A percentile compares a stretch with the other conserved stretches of the same genome.
These are phyloP conservation scores for Metschnikowia continentalis DNA, from an alignment of 805 yeast genomes.

Conservation along the genomic window DNA sequence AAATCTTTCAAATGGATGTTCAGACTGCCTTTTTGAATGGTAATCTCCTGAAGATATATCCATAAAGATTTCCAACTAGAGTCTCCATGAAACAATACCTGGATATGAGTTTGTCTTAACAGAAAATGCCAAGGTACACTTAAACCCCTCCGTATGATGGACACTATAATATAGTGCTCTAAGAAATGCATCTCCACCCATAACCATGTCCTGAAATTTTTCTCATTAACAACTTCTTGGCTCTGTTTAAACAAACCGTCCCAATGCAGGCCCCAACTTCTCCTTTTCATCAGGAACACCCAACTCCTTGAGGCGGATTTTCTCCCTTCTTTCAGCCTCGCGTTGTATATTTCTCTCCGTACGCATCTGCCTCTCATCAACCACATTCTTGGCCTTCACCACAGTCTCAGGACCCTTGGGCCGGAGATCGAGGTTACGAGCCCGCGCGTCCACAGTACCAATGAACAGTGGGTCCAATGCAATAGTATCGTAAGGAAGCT, in stretches of 20 bases:
- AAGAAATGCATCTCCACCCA: too few relatives aligned
- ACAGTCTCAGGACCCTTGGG: neutral
- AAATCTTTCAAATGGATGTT: too few relatives aligned
- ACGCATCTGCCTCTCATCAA: constrained; percentile 79
- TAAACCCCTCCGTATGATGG: too few relatives aligned
- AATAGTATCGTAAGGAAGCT: constrained; percentile 88
- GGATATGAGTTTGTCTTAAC: too few relatives aligned
- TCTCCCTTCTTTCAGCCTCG: constrained; percentile 69
- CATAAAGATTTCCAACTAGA: too few relatives aligned
- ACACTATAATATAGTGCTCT: too few relatives aligned
- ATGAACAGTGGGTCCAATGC: constrained; percentile 83
- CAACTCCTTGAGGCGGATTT: constrained; percentile 16
- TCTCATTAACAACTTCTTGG: too few relatives aligned
- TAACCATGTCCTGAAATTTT: too few relatives aligned
- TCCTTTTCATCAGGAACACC: constrained; percentile 19
- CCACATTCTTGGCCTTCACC: constrained; percentile 46
- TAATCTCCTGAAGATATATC: too few relatives aligned
- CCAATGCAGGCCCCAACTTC: constrained; percentile 18
- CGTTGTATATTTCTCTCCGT: constrained; percentile 67
- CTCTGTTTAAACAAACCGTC: constrained; percentile 13
- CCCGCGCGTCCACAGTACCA: constrained; percentile 76
- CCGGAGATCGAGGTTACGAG: constrained; percentile 50
- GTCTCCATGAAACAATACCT: too few relatives aligned
- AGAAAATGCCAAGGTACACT: too few relatives aligned
- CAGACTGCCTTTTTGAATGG: too few relatives aligned